phyloP scores from a whole-genome alignment of 208 protist species.

The Naegleria lovaniensis region DNA sequence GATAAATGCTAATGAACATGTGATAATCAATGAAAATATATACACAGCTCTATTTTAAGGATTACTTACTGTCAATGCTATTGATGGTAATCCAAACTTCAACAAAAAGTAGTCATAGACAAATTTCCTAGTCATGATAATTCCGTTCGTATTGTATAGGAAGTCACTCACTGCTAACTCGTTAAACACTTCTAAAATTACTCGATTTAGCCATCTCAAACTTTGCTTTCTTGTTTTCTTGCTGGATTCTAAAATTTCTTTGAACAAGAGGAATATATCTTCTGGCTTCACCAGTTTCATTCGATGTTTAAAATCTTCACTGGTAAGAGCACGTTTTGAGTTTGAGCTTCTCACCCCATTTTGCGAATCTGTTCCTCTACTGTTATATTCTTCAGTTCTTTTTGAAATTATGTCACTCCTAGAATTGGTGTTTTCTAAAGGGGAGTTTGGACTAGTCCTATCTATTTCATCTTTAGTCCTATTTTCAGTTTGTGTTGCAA shows the following conservation, averaged over 20 bases:
- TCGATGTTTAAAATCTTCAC: neutral
- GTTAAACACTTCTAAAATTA: conserved; percentile 5
- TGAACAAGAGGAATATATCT: neutral
- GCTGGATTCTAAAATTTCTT: neutral
- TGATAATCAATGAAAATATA: too few species aligned
- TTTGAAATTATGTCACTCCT: too few species aligned
- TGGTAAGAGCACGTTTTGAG: neutral
- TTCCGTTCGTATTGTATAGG: neutral
- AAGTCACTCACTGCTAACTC: conserved; percentile 9
- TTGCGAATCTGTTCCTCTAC: too few species aligned
- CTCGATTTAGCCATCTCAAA: neutral
- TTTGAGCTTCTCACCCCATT: too few species aligned
- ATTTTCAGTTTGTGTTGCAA: too few species aligned
- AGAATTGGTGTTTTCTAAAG: too few species aligned
- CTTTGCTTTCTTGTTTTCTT: neutral
- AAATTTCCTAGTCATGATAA: neutral
- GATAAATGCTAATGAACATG: neutral
- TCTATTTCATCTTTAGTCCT: too few species aligned
- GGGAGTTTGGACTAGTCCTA: too few species aligned
- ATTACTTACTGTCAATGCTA: neutral
- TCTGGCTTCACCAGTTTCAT: neutral
- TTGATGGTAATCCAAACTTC: neutral
- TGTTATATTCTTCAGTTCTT: too few species aligned
- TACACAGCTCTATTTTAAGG: too few species aligned
- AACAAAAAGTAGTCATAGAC: neutral